phyloP scores from a whole-genome alignment of 75 land plant species.

The Sequoia sempervirens region DNA sequence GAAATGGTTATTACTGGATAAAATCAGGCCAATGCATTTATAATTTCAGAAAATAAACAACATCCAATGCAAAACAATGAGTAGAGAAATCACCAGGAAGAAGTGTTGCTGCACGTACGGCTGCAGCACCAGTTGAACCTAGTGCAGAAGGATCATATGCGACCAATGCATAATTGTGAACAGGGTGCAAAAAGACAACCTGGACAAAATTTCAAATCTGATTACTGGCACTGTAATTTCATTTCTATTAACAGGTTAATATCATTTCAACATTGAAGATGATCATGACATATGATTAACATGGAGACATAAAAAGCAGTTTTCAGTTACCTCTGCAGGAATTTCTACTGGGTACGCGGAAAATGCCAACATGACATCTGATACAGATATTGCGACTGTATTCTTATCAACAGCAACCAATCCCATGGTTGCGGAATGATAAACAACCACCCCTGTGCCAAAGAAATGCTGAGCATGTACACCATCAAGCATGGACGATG shows the following conservation, averaged over 20 bases:
- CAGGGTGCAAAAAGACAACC: conserved; percentile 94
- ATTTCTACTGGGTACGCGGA: conserved; percentile 97
- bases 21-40: not conserved
- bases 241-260: not conserved
- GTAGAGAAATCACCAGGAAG: conserved; percentile 51
- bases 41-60: not conserved
- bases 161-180: conserved; percentile 89
- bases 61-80: not conserved
- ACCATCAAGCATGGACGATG: conserved; percentile 91
- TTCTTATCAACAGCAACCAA: conserved; percentile 90
- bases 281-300: not conserved
- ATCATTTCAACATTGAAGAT: not conserved
- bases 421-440: conserved; percentile 76
- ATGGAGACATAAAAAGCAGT: not conserved
- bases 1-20: not conserved
- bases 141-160: conserved; percentile 83
- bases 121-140: conserved; percentile 65
- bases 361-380: conserved; percentile 93
- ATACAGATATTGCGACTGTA: conserved; percentile 88
- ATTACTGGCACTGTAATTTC: not conserved
- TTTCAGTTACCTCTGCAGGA: conserved; percentile 69
- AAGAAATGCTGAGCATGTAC: conserved; percentile 88
- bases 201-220: conserved; percentile 11
- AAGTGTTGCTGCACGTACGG: conserved; percentile 77
- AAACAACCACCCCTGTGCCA: conserved; percentile 89